A percentile compares a stretch with the other conserved stretches of the same genome.
Evolutionary conservation across 2,329 filamentous ascomycete genomes (phyloP).

Genomic region (Fusarium pseudoanthophilum): DNA sequence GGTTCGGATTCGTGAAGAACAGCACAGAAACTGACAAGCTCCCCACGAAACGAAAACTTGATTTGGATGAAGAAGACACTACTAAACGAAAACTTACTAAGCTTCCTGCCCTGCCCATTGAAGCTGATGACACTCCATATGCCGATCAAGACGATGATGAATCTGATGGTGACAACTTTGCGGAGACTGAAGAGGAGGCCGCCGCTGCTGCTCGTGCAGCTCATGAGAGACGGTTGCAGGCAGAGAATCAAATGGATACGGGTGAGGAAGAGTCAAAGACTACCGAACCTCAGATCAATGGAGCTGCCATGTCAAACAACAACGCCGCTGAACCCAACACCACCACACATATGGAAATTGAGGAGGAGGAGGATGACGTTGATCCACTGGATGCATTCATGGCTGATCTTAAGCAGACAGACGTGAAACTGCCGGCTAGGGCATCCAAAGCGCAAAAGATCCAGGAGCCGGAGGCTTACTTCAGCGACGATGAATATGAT

Average conservation of each 20-base stretch:
- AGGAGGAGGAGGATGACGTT: slow-evolving; percentile 74
- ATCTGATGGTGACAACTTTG: slow-evolving; percentile 80
- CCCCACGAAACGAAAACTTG: slow-evolving; percentile 77
- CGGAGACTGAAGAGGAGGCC: slow-evolving; percentile 86
- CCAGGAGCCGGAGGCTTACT: slow-evolving; percentile 84
- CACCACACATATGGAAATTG: slow-evolving; percentile 66
- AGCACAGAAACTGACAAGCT: slow-evolving; percentile 73
- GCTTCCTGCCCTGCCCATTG: slow-evolving; percentile 80
- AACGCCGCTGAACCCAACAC: slow-evolving; percentile 34
- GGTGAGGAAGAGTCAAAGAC: slow-evolving; percentile 40
- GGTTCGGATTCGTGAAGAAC: slow-evolving; percentile 83
- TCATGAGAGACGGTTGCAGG: slow-evolving; percentile 78
- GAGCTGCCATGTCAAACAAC: slow-evolving; percentile 41
- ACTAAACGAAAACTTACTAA: slow-evolving; percentile 90
- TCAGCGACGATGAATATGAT: slow-evolving; percentile 82
- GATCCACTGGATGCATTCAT: slow-evolving; percentile 99
- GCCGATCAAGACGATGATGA: slow-evolving; percentile 75
- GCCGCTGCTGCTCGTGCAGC: slow-evolving; percentile 86
- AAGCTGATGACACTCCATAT: slow-evolving; percentile 70
- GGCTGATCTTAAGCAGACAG: slow-evolving; percentile 72
- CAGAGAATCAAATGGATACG: slow-evolving; percentile 61
- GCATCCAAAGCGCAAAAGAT: slow-evolving; percentile 57
- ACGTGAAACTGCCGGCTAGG: slow-evolving; percentile 55
- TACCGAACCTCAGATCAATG: slow-evolving; percentile 46
- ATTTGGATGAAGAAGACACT: slow-evolving; percentile 89